phyloP scores from a whole-genome alignment of 176 grass and related monocot species.

The Avena sativa region DNA sequence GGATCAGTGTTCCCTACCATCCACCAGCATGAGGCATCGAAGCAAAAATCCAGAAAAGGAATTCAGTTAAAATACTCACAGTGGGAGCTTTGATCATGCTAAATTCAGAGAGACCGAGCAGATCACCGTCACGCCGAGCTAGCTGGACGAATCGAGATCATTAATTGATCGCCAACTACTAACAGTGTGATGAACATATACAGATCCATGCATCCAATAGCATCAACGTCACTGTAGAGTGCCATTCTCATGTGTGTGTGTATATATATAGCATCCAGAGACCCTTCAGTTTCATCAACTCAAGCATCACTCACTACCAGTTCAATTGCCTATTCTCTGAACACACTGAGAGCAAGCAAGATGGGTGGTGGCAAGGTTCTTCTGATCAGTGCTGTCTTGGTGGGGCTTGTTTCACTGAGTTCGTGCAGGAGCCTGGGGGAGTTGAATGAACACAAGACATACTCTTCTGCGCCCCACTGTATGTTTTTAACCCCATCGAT shows the following conservation, averaged over 20 bases:
- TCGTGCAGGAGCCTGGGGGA: constrained; percentile 68
- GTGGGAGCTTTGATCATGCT: constrained; percentile 27
- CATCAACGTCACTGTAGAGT: constrained; percentile 3
- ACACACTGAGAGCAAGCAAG: constrained; percentile 43
- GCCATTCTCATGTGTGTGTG: neutral
- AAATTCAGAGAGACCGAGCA: constrained; percentile 3
- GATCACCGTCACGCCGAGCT: neutral
- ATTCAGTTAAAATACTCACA: constrained; percentile 28
- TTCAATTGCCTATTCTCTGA: constrained; percentile 32
- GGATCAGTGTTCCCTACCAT: constrained; percentile 16
- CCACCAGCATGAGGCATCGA: constrained; percentile 15
- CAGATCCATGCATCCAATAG: constrained; percentile 22
- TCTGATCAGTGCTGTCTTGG: constrained; percentile 61
- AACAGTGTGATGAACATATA: constrained; percentile 40
- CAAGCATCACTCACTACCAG: constrained; percentile 42
- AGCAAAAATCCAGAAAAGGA: neutral
- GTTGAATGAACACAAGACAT: constrained; percentile 56
- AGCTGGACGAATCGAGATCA: constrained; percentile 42
- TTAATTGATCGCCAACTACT: constrained; percentile 54
- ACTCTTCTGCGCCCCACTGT: constrained; percentile 48
- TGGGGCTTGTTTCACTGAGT: constrained; percentile 58
- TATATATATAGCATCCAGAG: constrained; percentile 42
- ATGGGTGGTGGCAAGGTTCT: constrained; percentile 54
- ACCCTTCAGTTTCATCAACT: constrained; percentile 43
- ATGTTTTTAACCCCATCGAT: constrained; percentile 28